These are phyloP conservation scores for Trichoderma citrinoviride DNA, from an alignment of 2,329 filamentous ascomycete genomes.

Conservation along the genomic window DNA sequence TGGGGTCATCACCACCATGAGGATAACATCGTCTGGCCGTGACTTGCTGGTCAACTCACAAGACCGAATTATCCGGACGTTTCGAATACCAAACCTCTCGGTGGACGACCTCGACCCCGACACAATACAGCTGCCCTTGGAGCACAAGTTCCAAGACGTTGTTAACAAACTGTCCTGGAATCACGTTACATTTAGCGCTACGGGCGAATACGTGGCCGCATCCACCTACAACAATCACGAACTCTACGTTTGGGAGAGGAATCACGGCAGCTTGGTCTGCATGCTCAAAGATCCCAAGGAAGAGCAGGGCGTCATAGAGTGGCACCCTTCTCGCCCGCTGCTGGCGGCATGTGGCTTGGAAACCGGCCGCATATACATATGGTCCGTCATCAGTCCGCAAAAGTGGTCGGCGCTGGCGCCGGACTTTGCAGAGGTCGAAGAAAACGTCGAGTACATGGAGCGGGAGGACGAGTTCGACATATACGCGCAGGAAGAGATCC, in stretches of 20 bases:
- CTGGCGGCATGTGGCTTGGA: constrained; percentile 91
- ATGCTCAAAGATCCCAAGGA: constrained; percentile 97
- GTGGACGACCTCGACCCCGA: constrained; percentile 71
- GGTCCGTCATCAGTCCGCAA: constrained; percentile 92
- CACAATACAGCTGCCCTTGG: constrained; percentile 83
- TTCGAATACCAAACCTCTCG: constrained; percentile 78
- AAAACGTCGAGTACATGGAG: constrained; percentile 96
- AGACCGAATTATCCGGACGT: constrained; percentile 90
- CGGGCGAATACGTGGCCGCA: constrained; percentile 92
- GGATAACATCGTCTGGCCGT: constrained; percentile 76
- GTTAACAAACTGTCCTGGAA: constrained; percentile 97
- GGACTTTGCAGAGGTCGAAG: constrained; percentile 95
- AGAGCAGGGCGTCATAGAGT: constrained; percentile 94
- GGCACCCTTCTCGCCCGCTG: constrained; percentile 86
- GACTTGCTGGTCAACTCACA: constrained; percentile 90
- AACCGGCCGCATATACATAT: constrained; percentile 89
- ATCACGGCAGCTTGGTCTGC: constrained; percentile 88
- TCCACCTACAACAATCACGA: constrained; percentile 98
- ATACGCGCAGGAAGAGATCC: constrained; percentile 89
- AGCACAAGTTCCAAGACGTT: constrained; percentile 98
- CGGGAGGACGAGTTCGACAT: constrained; percentile 98
- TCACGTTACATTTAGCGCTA: constrained; percentile 90
- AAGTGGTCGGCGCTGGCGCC: constrained; percentile 96
- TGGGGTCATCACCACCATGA: constrained; percentile 83
- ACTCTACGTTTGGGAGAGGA: constrained; percentile 96